A percentile compares a stretch with the other conserved stretches of the same genome.
Evolutionary conservation across 78 protist genomes (phyloP).

Genomic region (Dictyostelium capitatum): DNA sequence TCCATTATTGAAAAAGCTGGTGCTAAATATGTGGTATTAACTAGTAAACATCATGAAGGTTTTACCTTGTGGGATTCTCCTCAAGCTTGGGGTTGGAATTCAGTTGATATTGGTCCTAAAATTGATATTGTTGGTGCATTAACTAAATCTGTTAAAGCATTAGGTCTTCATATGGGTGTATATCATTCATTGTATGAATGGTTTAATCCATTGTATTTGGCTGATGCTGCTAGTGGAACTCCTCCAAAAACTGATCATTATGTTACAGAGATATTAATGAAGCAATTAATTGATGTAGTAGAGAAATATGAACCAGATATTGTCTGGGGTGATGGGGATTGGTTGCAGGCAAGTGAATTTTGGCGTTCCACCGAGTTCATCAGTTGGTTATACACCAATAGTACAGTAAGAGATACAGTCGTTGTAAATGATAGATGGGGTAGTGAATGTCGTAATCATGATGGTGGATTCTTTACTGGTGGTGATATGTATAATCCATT

Average conservation of each 20-base stretch:
- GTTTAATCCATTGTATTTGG: constrained; percentile 74
- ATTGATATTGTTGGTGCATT: constrained; percentile 56
- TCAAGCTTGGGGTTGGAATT: constrained; percentile 79
- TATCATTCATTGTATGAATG: constrained; percentile 76
- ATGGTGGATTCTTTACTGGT: constrained; percentile 84
- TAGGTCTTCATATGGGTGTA: constrained; percentile 71
- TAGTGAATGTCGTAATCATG: neutral
- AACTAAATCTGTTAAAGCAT: constrained; percentile 32
- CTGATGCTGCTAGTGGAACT: constrained; percentile 1
- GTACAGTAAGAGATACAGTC: constrained; percentile 56
- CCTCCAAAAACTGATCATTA: constrained; percentile 27
- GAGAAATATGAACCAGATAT: constrained; percentile 64
- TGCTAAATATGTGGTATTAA: constrained; percentile 82
- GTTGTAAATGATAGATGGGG: constrained; percentile 85
- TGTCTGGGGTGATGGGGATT: constrained; percentile 83
- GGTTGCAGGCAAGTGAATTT: constrained; percentile 34
- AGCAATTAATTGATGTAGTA: constrained; percentile 65
- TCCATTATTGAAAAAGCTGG: constrained; percentile 47
- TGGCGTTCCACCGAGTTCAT: constrained; percentile 73
- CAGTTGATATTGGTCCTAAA: constrained; percentile 66
- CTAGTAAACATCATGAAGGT: constrained; percentile 85
- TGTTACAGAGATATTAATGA: constrained; percentile 33
- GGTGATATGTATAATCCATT: constrained; percentile 50
- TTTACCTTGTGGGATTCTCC: constrained; percentile 39
- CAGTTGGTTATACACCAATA: constrained; percentile 61